Percentiles rank a stretch among this genome's conserved stretches.
Evolutionary conservation across 495 filamentous ascomycete genomes (phyloP).

Genomic region (Xylaria curta): DNA sequence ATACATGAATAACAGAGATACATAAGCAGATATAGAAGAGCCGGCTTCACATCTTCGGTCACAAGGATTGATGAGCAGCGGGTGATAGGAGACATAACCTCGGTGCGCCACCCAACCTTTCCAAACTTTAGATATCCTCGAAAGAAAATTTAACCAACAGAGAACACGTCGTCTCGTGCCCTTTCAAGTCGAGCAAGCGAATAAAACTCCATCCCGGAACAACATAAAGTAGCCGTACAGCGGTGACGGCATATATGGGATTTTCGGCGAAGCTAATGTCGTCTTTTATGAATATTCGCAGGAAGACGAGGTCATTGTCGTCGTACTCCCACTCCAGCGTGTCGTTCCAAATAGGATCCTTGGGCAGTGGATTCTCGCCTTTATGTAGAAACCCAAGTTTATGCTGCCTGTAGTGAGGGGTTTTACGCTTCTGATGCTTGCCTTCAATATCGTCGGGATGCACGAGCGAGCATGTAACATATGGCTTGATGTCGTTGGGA

Average conservation of each 20-base stretch:
- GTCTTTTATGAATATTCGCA: constrained; percentile 60
- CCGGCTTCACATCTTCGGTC: too few relatives aligned
- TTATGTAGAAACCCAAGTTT: constrained; percentile 48
- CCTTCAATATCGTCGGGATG: constrained; percentile 49
- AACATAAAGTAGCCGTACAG: constrained; percentile 56
- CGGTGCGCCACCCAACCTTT: too few relatives aligned
- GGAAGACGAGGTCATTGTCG: constrained; percentile 59
- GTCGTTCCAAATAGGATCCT: constrained; percentile 60
- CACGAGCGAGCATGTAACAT: constrained; percentile 60
- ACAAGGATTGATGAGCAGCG: too few relatives aligned
- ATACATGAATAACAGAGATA: too few relatives aligned
- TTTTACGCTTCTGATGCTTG: constrained; percentile 57
- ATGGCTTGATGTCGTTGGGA: constrained; percentile 52
- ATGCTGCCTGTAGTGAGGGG: constrained; percentile 54
- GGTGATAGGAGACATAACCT: too few relatives aligned
- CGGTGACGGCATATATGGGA: constrained; percentile 53
- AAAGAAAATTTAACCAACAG: constrained; percentile 58
- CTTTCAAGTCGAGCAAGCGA: constrained; percentile 59
- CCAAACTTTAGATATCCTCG: constrained; percentile 37
- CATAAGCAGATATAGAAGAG: too few relatives aligned
- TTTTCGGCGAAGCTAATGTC: constrained; percentile 59
- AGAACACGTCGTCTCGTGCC: constrained; percentile 57
- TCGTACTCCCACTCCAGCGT: constrained; percentile 61
- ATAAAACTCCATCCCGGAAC: constrained; percentile 59
- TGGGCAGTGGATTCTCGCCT: constrained; percentile 51